Percentiles rank a stretch among this genome's conserved stretches.
Evolutionary conservation across 352 stramenopile genomes (phyloP).

Genomic region (Aphanomyces stellatus): DNA sequence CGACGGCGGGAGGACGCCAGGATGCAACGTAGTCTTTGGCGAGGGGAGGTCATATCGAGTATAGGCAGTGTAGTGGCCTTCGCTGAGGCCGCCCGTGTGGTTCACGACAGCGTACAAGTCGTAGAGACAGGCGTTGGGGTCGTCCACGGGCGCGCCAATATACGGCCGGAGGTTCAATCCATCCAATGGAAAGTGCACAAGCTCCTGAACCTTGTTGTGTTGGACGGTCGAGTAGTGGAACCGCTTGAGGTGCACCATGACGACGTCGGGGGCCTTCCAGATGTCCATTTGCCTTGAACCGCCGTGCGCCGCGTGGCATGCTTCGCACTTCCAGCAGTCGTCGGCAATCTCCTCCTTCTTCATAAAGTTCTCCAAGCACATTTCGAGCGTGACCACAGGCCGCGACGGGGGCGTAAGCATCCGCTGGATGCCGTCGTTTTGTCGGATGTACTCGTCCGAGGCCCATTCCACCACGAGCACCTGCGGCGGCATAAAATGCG

Average conservation of each 20-base stretch:
- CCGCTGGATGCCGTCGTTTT: conserved; percentile 21
- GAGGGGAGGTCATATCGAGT: conserved; percentile 48
- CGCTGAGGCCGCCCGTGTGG: conserved; percentile 91
- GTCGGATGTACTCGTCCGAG: conserved; percentile 22
- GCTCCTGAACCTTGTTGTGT: conserved; percentile 68
- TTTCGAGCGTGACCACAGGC: conserved; percentile 33
- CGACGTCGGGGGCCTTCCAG: conserved; percentile 64
- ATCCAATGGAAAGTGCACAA: conserved; percentile 75
- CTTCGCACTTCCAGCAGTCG: conserved; percentile 65
- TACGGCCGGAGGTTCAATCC: conserved; percentile 72
- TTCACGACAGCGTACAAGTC: conserved; percentile 98
- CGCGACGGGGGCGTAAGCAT: conserved; percentile 20
- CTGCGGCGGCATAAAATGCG: conserved; percentile 62
- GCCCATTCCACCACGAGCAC: conserved; percentile 73
- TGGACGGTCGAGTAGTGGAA: conserved; percentile 84
- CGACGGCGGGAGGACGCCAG: conserved; percentile 34
- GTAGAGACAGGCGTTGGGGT: conserved; percentile 48
- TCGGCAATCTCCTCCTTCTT: conserved; percentile 62
- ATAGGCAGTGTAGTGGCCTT: conserved; percentile 92
- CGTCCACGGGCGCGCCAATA: conserved; percentile 34
- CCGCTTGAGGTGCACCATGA: conserved; percentile 86
- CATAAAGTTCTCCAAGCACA: conserved; percentile 67
- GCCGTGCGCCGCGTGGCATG: conserved; percentile 49
- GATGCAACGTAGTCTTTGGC: conserved; percentile 52
- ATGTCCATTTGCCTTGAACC: conserved; percentile 53